Evolutionary conservation across 306 rosid genomes (phyloP).

Genomic region (Delonix regia): DNA sequence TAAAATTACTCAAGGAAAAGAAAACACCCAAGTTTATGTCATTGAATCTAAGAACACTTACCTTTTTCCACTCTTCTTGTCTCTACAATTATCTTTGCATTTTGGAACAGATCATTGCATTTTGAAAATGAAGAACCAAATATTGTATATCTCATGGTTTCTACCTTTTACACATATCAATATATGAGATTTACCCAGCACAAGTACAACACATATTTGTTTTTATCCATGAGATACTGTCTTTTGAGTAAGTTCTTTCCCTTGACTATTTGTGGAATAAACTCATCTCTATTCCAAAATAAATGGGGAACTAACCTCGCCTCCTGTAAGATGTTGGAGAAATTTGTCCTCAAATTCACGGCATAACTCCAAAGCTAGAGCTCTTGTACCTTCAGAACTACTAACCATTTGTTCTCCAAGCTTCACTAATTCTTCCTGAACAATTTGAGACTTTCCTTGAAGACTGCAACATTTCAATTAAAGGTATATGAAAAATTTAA

Average conservation of each 20-base stretch:
- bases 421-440: constrained; percentile 90
- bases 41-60: background rate
- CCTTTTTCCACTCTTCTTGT: background rate
- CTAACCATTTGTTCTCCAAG: constrained; percentile 92
- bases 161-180: background rate
- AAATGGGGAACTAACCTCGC: constrained; percentile 76
- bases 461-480: constrained; percentile 47
- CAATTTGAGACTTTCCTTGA: constrained; percentile 93
- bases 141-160: background rate
- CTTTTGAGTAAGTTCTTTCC: background rate
- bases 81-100: background rate
- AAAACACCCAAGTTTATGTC: no score
- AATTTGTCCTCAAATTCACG: constrained; percentile 99
- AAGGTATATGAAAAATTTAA: constrained; percentile 13
- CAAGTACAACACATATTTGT: constrained; percentile 13
- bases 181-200: background rate
- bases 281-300: background rate
- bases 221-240: background rate
- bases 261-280: background rate
- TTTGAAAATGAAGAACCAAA: background rate
- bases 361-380: constrained; percentile 94
- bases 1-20: no score
- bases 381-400: constrained; percentile 92
- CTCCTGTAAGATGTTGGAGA: constrained; percentile 90
- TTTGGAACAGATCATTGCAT: background rate